Conservation (phyloP, 2,329 filamentous ascomycete genomes). For the Cryphonectria parasitica region DNA sequence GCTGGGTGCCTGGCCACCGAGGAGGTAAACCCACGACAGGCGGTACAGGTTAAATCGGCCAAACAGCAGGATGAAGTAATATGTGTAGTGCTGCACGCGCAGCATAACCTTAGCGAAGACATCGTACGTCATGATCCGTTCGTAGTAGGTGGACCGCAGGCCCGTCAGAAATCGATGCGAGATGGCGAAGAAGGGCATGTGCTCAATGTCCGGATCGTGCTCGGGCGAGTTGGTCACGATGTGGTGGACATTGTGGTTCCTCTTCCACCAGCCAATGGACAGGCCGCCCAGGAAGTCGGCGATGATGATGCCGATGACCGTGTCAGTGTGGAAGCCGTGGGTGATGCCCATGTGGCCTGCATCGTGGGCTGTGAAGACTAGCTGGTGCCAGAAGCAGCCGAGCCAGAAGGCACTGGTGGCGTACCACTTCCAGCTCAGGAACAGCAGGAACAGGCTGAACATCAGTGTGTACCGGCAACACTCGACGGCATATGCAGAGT, state of each 20-base stretch:
- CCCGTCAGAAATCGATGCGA: constrained; percentile 78
- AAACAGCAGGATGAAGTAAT: constrained; percentile 79
- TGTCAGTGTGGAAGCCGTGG: constrained; percentile 82
- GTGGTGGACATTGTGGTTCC: constrained; percentile 94
- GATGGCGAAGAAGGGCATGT: constrained; percentile 87
- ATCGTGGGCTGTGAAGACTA: constrained; percentile 93
- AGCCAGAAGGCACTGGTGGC: constrained; percentile 72
- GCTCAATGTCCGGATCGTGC: constrained; percentile 93
- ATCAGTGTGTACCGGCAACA: constrained; percentile 71
- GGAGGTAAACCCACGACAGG: constrained; percentile 77
- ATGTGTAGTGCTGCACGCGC: constrained; percentile 77
- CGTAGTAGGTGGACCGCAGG: constrained; percentile 81
- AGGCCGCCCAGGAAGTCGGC: constrained; percentile 89
- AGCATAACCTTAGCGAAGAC: constrained; percentile 70
- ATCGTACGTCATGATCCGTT: constrained; percentile 79
- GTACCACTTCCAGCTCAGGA: constrained; percentile 69
- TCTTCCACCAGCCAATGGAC: constrained; percentile 96
- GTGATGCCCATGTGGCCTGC: constrained; percentile 98
- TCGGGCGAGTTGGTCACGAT: constrained; percentile 95
- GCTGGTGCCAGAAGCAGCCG: constrained; percentile 89
- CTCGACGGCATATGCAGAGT: constrained; percentile 78
- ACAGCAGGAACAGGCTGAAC: constrained; percentile 63
- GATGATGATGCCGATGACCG: constrained; percentile 84
- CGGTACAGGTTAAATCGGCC: constrained; percentile 88
- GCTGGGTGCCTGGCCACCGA: constrained; percentile 70